phyloP scores from a whole-genome alignment of 2,329 filamentous ascomycete genomes.

The Pyrenochaeta sp. region DNA sequence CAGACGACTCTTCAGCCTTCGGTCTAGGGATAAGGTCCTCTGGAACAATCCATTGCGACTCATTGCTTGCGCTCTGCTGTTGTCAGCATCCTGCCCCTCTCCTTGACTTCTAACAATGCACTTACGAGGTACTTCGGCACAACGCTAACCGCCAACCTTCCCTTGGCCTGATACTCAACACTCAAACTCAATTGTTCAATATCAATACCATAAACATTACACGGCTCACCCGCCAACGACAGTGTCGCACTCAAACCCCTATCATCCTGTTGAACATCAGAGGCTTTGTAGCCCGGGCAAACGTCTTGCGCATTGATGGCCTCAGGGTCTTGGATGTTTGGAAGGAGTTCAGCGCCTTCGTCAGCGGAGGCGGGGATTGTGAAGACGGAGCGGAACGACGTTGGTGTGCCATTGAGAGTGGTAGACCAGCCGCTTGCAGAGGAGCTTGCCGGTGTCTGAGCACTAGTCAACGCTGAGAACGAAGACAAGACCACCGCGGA shows the following conservation, averaged over 20 bases:
- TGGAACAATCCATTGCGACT: slow-evolving; percentile 72
- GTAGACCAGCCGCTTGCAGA: slow-evolving; percentile 32
- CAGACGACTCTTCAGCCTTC: slow-evolving; percentile 48
- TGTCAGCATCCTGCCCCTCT: background rate
- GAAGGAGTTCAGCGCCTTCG: slow-evolving; percentile 52
- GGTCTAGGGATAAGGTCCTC: slow-evolving; percentile 70
- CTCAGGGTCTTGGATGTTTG: slow-evolving; percentile 71
- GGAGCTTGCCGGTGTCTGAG: slow-evolving; percentile 29
- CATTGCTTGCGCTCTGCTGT: slow-evolving; percentile 59
- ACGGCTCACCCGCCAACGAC: slow-evolving; percentile 61
- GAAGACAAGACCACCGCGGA: slow-evolving; percentile 28
- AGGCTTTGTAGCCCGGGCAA: slow-evolving; percentile 69
- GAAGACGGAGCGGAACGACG: slow-evolving; percentile 42
- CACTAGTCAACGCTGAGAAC: slow-evolving; percentile 34
- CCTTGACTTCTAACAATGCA: background rate
- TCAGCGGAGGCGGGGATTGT: slow-evolving; percentile 50
- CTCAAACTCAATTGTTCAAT: slow-evolving; percentile 71
- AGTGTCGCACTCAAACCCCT: slow-evolving; percentile 63
- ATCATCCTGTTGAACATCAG: slow-evolving; percentile 55
- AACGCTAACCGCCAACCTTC: slow-evolving; percentile 76
- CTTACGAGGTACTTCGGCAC: slow-evolving; percentile 66
- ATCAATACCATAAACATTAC: slow-evolving; percentile 82
- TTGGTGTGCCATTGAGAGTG: slow-evolving; percentile 40
- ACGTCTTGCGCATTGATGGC: slow-evolving; percentile 69
- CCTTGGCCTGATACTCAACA: slow-evolving; percentile 71